Percentiles rank a stretch among this genome's conserved stretches.
These are phyloP conservation scores for Babesia ovis DNA, from an alignment of 169 alveolate species.

Conservation along the genomic window DNA sequence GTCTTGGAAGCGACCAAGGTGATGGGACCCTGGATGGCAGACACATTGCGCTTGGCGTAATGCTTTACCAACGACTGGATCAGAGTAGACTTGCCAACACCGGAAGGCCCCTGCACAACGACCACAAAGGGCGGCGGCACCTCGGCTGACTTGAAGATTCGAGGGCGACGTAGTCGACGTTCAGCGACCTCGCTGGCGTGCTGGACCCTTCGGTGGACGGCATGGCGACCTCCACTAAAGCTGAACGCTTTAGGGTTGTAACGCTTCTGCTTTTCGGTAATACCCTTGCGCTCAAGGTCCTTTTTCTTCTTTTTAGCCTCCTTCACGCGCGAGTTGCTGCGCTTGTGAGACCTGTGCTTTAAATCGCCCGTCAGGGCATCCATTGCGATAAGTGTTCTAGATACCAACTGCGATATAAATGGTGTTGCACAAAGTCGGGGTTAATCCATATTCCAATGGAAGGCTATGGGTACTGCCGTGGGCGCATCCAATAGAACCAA, in stretches of 20 bases:
- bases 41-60: constrained; percentile 85
- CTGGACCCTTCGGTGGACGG: constrained; percentile 89
- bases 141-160: constrained; percentile 82
- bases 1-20: constrained; percentile 93
- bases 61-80: constrained; percentile 95
- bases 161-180: constrained; percentile 79
- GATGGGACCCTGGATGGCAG: constrained; percentile 89
- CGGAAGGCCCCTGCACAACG: constrained; percentile 94
- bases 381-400: constrained; percentile 30
- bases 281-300: constrained; percentile 38
- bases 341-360: constrained; percentile 44
- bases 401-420: too few species aligned
- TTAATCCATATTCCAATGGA: too few species aligned
- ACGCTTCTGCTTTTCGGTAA: constrained; percentile 51
- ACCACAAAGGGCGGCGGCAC: constrained; percentile 86
- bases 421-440: too few species aligned
- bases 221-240: constrained; percentile 89
- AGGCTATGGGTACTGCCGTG: too few species aligned
- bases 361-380: constrained; percentile 26
- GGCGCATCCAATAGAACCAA: too few species aligned
- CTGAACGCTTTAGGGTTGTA: constrained; percentile 92
- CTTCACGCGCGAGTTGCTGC: constrained; percentile 39
- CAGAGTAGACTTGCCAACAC: constrained; percentile 95
- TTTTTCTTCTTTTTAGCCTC: constrained; percentile 35
- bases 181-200: constrained; percentile 85